Base-by-base conservation (phyloP, 352 stramenopile species). In the Pythium phragmiticola region DNA sequence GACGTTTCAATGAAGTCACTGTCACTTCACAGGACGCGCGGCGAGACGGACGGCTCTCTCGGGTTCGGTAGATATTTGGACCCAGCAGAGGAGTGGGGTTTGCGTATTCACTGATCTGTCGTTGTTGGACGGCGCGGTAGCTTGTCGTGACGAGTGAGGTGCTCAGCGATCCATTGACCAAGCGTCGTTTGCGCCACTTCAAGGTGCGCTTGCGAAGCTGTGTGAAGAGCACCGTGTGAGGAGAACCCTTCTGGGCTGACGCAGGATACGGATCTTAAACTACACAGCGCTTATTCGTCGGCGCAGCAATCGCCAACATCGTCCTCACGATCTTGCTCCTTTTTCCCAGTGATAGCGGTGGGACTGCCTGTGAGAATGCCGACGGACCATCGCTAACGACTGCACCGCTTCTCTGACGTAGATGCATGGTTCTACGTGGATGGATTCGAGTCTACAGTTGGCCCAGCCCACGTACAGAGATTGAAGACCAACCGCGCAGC, bases 401-500 rank as follows among this genome's bases (percentile, higher is more conserved):
- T 39, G 49, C 13, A 34, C 37, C 21, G 0, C 19, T 37, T 19
- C 53, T 12, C 5, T 33, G n/a, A 7, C 4, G 17, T 51, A 88
- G 81, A 65, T 26, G 78, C 73, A 2, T 90, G 81, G 81, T 88
- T 77, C 49, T 66, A 82, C 42, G 61, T 68, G 3, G 76, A 86
- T 28, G 68, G 70, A 9, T 79, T 71, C 52, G 42, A 59, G 19
- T 82, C 78, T 17, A 28, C 58, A 7, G 51, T 69, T 2, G 75
- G 65, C 0, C 14, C 57, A 2, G 23, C 52, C 13, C 75, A 72
- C 51, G 51, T 60, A 5, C 37, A 82, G 39, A 68, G 80, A 36
- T 68, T 84, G 11, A 39, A 69, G 12, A 28, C 59, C 14, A 73
- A 78, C 17, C 65, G 76, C 12, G 63, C 63, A 2, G 41, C 48